Base-by-base conservation (phyloP, 2,329 filamentous ascomycete species). In the Colletotrichum phormii region DNA sequence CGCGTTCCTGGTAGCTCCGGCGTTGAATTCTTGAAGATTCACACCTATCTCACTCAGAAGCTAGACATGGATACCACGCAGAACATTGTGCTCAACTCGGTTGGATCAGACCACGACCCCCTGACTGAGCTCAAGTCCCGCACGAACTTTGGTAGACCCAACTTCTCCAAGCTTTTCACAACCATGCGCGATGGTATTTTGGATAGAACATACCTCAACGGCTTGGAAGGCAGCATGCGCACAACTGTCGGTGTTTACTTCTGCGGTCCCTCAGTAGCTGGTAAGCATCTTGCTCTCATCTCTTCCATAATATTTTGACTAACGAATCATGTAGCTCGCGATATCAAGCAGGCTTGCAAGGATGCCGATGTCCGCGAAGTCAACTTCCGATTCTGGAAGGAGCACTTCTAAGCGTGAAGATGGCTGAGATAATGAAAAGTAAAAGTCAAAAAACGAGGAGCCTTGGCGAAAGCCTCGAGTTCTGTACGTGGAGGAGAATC, bases 301-400 rank as follows among this genome's bases (percentile, higher is more conserved):
- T 54, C 5, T 7, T 6, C 11, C n/a, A n/a, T n/a, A 13, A 1
- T 18, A 9, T 26, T 13, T 22, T 35, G 53, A 60, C 84, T 87
- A 80, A 88, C 80, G 46, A n/a, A 12, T n/a, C 18, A 58, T 86
- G 15, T 89, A 84, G 96, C 96, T 7, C 90, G 95, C 76, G 91
- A 94, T 78, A 98, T 99, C 81, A 93, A 94, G 83, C 90, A 91
- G 80, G 95, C 96, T 18, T 93, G 94, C 76, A 93, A 93, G 79
- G 82, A 86, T 65, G 92, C 93, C 18, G 94, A 91, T 13, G 91
- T 89, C 49, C 90, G 90, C 75, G 94, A 97, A 77, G 95, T 99
- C 70, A 90, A 92, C 79, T 99, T 98, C 86, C 94, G 94, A 78
- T 99, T 99, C 87, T 99, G 97, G 97, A 99, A 99, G 86, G 97